These are phyloP conservation scores for Mortierella sp. DNA, from an alignment of 371 early-diverging fungal genomes.

Conservation along the genomic window DNA sequence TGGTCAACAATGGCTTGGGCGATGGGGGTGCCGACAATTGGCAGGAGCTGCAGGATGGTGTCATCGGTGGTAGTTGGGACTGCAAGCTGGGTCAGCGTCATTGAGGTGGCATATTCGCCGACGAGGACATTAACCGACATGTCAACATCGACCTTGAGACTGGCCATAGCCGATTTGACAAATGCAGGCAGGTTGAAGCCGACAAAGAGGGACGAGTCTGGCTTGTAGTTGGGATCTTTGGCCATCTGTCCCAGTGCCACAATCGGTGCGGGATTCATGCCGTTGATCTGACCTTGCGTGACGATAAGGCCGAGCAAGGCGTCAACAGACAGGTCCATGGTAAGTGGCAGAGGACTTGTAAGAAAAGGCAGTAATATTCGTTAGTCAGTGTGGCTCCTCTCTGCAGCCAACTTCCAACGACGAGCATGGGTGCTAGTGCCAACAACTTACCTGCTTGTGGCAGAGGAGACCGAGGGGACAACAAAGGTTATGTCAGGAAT, in stretches of 20 bases:
- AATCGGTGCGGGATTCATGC: slow-evolving; percentile 55
- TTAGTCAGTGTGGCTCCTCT: too few species aligned
- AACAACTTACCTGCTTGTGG: not conserved
- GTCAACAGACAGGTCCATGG: slow-evolving; percentile 17
- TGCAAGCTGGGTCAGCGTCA: slow-evolving; percentile 55
- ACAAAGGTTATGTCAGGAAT: slow-evolving; percentile 43
- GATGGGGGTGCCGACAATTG: slow-evolving; percentile 63
- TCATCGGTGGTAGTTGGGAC: slow-evolving; percentile 57
- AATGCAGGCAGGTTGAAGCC: slow-evolving; percentile 58
- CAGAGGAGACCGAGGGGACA: slow-evolving; percentile 7
- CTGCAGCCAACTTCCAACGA: too few species aligned
- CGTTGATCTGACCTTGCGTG: slow-evolving; percentile 53
- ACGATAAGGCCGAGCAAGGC: slow-evolving; percentile 47
- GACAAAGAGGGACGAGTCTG: slow-evolving; percentile 34
- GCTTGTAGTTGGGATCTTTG: slow-evolving; percentile 33
- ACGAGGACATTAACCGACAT: slow-evolving; percentile 54
- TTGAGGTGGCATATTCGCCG: slow-evolving; percentile 58
- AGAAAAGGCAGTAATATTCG: too few species aligned
- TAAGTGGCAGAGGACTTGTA: slow-evolving; percentile 9
- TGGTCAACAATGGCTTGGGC: slow-evolving; percentile 62
- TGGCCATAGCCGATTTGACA: slow-evolving; percentile 59
- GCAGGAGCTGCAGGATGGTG: slow-evolving; percentile 56
- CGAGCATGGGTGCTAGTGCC: not conserved
- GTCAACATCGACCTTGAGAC: slow-evolving; percentile 59
- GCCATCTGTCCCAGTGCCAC: slow-evolving; percentile 56